These are phyloP conservation scores for Fusarium veterinarium DNA, from an alignment of 2,329 filamentous ascomycete species.

Conservation along the genomic window DNA sequence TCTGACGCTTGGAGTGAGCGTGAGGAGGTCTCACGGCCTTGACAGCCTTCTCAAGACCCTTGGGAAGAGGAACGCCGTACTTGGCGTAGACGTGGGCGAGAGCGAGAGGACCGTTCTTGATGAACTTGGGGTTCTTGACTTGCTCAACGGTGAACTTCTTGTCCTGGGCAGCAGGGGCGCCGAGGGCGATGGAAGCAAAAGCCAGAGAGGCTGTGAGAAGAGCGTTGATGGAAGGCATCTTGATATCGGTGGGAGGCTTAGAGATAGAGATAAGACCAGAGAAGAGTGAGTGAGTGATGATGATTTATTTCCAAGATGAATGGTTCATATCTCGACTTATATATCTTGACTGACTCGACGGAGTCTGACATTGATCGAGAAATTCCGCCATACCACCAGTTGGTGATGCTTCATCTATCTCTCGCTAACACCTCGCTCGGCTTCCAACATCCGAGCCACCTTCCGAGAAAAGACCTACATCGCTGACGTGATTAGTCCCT, in stretches of 20 bases:
- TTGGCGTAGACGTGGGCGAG: conserved; percentile 52
- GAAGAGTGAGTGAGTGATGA: neutral
- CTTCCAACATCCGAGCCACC: conserved; percentile 15
- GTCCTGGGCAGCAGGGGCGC: conserved; percentile 25
- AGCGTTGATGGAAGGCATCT: conserved; percentile 24
- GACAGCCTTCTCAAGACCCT: conserved; percentile 44
- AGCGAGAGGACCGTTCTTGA: conserved; percentile 49
- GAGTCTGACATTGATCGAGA: neutral
- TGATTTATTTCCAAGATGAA: neutral
- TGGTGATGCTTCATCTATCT: conserved; percentile 9
- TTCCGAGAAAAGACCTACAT: conserved; percentile 13
- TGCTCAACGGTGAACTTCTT: conserved; percentile 49
- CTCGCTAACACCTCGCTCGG: conserved; percentile 5
- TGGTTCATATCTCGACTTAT: neutral
- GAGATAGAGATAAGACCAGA: neutral
- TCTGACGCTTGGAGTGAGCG: conserved; percentile 41
- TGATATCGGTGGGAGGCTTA: neutral
- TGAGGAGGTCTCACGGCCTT: conserved; percentile 26
- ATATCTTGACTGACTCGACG: neutral
- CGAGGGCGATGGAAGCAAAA: conserved; percentile 32
- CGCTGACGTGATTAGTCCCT: neutral
- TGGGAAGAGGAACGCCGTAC: conserved; percentile 50
- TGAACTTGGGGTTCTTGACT: conserved; percentile 52
- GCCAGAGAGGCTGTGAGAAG: conserved; percentile 36
- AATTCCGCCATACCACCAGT: neutral